phyloP scores from a whole-genome alignment of 805 yeast genomes.

The Kuraishia ogatae region DNA sequence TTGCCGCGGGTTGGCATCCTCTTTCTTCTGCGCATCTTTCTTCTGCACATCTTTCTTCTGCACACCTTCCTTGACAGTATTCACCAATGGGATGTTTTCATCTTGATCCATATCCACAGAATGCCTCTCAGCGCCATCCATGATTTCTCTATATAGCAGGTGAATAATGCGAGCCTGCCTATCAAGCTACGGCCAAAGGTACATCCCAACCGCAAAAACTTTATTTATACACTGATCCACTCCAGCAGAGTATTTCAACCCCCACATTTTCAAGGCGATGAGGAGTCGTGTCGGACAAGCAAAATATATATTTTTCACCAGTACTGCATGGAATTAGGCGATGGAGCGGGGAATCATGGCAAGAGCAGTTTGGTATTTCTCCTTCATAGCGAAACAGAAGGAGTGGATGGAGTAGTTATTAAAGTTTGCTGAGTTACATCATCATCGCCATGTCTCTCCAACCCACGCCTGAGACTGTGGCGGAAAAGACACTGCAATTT shows the following conservation, averaged over 20 bases:
- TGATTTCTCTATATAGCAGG: not conserved
- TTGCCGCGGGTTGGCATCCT: not conserved
- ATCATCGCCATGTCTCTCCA: not conserved
- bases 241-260: not conserved
- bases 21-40: not conserved
- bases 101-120: not conserved
- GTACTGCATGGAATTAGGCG: not conserved
- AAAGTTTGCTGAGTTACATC: too few species aligned
- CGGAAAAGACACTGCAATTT: not conserved
- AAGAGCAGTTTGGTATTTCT: too few species aligned
- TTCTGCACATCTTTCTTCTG: not conserved
- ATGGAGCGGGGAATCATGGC: not conserved
- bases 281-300: not conserved
- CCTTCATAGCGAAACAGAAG: too few species aligned
- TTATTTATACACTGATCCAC: not conserved
- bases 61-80: not conserved
- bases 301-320: not conserved
- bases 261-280: not conserved
- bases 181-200: too few species aligned
- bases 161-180: too few species aligned
- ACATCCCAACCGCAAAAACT: too few species aligned
- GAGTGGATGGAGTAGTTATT: too few species aligned
- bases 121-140: not conserved
- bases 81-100: not conserved
- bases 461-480: not conserved